Percentiles rank a stretch among this genome's conserved stretches.
Evolutionary conservation across 78 protist species (phyloP).

Genomic region (Creolimax fragrantissima): DNA sequence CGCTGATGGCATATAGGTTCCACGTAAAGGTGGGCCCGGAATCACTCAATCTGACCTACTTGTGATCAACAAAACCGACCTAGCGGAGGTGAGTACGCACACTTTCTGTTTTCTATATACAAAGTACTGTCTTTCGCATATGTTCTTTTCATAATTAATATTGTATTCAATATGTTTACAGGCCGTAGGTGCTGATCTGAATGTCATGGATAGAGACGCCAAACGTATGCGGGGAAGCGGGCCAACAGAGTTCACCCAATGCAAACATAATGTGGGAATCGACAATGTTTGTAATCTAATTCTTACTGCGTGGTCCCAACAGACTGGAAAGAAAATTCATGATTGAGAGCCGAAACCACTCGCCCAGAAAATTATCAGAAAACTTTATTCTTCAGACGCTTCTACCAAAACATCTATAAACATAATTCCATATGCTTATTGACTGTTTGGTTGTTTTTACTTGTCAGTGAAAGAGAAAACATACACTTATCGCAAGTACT

Average conservation of each 20-base stretch:
- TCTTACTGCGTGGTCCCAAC: background rate
- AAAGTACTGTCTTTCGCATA: background rate
- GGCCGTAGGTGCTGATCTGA: conserved; percentile 45
- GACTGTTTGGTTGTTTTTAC: too few species aligned
- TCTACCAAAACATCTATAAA: too few species aligned
- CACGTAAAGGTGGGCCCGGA: conserved; percentile 52
- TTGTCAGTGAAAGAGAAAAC: too few species aligned
- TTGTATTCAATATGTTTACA: background rate
- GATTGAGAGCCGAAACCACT: too few species aligned
- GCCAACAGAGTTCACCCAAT: conserved; percentile 28
- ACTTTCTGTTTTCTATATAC: background rate
- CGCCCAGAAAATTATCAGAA: too few species aligned
- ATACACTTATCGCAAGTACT: too few species aligned
- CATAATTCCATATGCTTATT: too few species aligned
- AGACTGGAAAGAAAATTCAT: background rate
- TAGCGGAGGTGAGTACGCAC: conserved; percentile 5
- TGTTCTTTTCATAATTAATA: background rate
- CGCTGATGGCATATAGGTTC: background rate
- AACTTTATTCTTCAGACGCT: too few species aligned
- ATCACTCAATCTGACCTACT: conserved; percentile 45
- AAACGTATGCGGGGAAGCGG: conserved; percentile 35
- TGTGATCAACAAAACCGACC: conserved; percentile 39
- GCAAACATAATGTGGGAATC: background rate
- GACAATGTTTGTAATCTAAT: background rate
- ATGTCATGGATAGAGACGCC: conserved; percentile 36